Evolutionary conservation across 2,329 filamentous ascomycete species (phyloP).

Genomic region (Myriosclerotinia duriaeana): DNA sequence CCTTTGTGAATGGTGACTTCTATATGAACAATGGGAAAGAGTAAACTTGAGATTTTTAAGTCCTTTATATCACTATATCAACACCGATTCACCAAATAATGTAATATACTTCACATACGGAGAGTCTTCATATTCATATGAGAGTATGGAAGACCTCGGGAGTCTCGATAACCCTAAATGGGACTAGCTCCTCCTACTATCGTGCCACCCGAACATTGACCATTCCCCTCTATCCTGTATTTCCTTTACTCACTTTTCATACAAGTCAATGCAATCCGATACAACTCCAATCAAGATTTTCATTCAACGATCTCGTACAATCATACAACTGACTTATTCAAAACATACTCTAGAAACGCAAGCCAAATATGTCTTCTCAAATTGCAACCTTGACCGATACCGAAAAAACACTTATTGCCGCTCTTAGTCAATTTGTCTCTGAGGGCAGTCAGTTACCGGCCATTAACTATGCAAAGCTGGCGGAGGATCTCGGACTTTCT

Average conservation of each 20-base stretch:
- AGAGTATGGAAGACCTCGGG: no score
- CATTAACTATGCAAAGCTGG: neutral
- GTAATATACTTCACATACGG: neutral
- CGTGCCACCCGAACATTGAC: neutral
- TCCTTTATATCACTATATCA: no score
- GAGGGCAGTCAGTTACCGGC: neutral
- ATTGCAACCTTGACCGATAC: neutral
- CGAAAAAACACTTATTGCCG: neutral
- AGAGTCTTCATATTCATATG: no score
- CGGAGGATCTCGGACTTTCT: neutral
- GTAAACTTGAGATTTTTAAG: no score
- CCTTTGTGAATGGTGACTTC: fast-evolving
- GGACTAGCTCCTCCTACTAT: neutral
- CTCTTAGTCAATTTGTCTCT: neutral
- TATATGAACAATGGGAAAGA: neutral
- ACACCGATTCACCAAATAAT: neutral
- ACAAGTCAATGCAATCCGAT: neutral
- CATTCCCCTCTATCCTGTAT: neutral
- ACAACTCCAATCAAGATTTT: neutral
- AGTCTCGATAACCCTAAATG: neutral
- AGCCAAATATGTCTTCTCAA: neutral
- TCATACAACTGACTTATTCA: neutral
- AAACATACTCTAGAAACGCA: neutral
- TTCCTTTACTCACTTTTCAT: neutral
- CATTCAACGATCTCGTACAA: no score